phyloP scores from a whole-genome alignment of 23 red algal species.

The Gracilaria vermiculophylla region DNA sequence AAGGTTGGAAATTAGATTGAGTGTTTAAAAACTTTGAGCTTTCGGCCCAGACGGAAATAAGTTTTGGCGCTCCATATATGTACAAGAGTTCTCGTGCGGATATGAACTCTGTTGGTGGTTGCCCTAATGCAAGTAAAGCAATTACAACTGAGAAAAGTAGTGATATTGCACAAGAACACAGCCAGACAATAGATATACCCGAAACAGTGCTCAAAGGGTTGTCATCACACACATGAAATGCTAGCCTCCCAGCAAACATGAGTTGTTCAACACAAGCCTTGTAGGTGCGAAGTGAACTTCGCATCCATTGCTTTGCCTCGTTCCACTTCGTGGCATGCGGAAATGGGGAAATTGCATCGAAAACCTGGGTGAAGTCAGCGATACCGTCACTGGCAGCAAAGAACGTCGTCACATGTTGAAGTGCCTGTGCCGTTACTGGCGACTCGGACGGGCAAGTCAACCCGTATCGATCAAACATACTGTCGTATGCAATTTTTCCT shows the following conservation, averaged over 20 bases:
- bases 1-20: not conserved
- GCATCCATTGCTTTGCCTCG: constrained; percentile 29
- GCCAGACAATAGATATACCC: constrained; percentile 28
- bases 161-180: constrained; percentile 14
- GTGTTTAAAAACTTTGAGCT: not conserved
- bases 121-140: constrained; percentile 20
- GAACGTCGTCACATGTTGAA: constrained; percentile 15
- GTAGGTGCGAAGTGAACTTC: not conserved
- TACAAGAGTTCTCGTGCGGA: constrained; percentile 44
- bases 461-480: constrained; percentile 22
- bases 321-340: not conserved
- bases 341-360: constrained; percentile 14
- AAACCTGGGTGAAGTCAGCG: not conserved
- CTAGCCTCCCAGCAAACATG: constrained; percentile 12
- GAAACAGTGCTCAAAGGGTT: constrained; percentile 11
- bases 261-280: constrained; percentile 10
- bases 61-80: constrained; percentile 49
- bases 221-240: constrained; percentile 29
- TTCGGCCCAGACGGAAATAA: constrained; percentile 37
- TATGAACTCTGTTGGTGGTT: constrained; percentile 39
- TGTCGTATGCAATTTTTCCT: not conserved
- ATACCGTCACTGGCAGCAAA: constrained; percentile 14
- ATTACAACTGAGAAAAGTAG: constrained; percentile 27
- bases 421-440: not conserved
- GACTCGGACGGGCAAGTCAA: constrained; percentile 38